Evolutionary conservation across 257 asterid genomes (phyloP), one percentile per base, ranked within the genome.

Genomic region (Nicotiana attenuata): DNA sequence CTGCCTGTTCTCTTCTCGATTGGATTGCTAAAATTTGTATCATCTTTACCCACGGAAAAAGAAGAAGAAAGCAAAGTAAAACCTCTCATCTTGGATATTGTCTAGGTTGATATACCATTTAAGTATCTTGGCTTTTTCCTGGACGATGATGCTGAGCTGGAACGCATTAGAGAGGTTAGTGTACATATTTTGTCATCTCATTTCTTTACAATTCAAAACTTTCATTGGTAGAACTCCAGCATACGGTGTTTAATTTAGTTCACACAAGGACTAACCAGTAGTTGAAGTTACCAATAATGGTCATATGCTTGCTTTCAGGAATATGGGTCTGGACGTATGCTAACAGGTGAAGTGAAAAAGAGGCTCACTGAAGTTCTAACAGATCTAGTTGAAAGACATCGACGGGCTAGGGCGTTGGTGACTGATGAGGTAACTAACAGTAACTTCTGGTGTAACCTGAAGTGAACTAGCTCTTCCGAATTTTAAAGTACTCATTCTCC

Each of bases 61-160:
- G 20, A 5, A 29, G 13, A 41, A 41, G 4, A 13, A 19, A 41
- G 78, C 78, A 71, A 71, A 71, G 33, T 71, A 22, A 55, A 20
- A 45, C 20, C 78, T 14, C 78, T 45, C 28, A 19, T 77, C n/a
- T n/a, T n/a, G n/a, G n/a, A n/a, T n/a, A n/a, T n/a, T n/a, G n/a
- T 73, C 71, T 89, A 96, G 99, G 97, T 96, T 31, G 99, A 96
- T 82, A 92, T 96, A 82, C 92, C 99, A 5, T 33, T 94, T 53
- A 96, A 96, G 63, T 96, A 96, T 85, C 98, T 96, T 45, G 93
- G 97, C 22, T 96, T 96, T 86, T 96, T 96, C 90, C 88, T 94
- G 89, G 99, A 96, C 24, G 99, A 96, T 55, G 98, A 96, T 82
- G 83, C 83, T 7, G 99, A 94, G 86, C 94, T 94, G 60, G 97